Evolutionary conservation across 1,284 basidiomycete species (phyloP), one percentile per base, ranked within the genome.

Genomic region (Rhodotorula sp.): DNA sequence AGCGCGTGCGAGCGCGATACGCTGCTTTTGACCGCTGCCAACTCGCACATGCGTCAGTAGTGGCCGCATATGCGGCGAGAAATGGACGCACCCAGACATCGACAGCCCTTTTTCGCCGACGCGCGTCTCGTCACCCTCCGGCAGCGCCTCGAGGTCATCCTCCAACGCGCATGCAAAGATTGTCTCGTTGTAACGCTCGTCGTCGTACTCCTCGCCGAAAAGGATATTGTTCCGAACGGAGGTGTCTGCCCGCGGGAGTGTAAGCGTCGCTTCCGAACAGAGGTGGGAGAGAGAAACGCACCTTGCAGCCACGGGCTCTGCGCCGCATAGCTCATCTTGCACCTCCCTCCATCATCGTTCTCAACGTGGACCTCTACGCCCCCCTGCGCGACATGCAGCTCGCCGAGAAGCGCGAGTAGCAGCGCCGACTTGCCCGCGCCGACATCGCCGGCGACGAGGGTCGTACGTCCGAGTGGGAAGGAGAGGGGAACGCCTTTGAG

Each of bases 1-100:
- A 2, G 96, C 95, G 64, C 96, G 89, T 39, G 95, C 95, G 15
- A 96, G 85, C 0, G 92, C 90, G 58, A 92, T 91, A 84, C 96
- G 86, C 51, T 94, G 94, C 79, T 98, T 97, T 81, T 99, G 96
- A 41, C 96, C 96, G 6, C 74, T 73, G 46, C 90, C 91, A 41
- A 93, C 50, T 81, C 86, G 34, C 32, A 36, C 19, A 25, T 6
- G 2, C 12, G 17, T 54, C 36, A 57, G 51, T 19, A 17, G 3
- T 1, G 29, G 13, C 2, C 17, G 1, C 3, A 15, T 19, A 27
- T 1, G n/a, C n/a, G 41, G 7, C n/a, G 8, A n/a, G 25, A 3
- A 22, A 17, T 3, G 7, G 25, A 69, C 73, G 19, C 9, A 75
- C 73, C 73, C 74, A 7, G 69, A 71, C n/a, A 75, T 62, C 9